Conservation (phyloP, 768 basidiomycete species). For the Calocera viscosa region DNA sequence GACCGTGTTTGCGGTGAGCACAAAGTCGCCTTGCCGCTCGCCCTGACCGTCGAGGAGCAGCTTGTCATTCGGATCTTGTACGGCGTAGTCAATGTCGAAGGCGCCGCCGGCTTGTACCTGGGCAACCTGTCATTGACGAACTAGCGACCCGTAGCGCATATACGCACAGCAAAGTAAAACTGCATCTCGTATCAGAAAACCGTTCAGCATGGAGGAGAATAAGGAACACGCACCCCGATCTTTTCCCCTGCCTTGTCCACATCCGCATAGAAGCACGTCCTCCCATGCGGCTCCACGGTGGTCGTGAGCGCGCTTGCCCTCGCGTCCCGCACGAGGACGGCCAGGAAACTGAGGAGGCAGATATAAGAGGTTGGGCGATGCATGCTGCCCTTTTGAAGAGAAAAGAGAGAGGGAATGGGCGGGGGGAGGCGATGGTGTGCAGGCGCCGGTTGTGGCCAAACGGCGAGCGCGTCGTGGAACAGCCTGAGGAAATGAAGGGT, state of each 20-base stretch:
- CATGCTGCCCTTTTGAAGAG: neutral
- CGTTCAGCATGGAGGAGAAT: constrained; percentile 5
- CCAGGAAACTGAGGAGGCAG: neutral
- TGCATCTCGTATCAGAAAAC: constrained; percentile 28
- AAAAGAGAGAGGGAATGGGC: too few species aligned
- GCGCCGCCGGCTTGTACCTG: constrained; percentile 95
- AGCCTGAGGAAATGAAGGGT: neutral
- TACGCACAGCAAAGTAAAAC: constrained; percentile 91
- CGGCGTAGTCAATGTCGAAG: constrained; percentile 88
- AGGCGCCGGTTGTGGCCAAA: neutral
- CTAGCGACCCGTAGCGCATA: neutral
- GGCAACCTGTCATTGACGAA: neutral
- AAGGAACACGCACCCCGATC: constrained; percentile 50
- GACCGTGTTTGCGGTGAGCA: constrained; percentile 76
- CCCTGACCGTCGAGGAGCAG: constrained; percentile 74
- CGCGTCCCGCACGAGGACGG: neutral
- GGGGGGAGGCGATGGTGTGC: neutral
- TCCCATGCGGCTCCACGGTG: constrained; percentile 26
- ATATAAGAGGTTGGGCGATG: neutral
- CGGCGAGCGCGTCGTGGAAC: neutral
- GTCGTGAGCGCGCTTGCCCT: neutral
- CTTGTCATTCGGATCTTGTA: constrained; percentile 83
- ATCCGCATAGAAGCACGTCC: constrained; percentile 80
- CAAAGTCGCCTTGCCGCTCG: constrained; percentile 93
- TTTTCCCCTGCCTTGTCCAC: constrained; percentile 93